phyloP scores from a whole-genome alignment of 495 filamentous ascomycete species.

The Podospora appendiculata region DNA sequence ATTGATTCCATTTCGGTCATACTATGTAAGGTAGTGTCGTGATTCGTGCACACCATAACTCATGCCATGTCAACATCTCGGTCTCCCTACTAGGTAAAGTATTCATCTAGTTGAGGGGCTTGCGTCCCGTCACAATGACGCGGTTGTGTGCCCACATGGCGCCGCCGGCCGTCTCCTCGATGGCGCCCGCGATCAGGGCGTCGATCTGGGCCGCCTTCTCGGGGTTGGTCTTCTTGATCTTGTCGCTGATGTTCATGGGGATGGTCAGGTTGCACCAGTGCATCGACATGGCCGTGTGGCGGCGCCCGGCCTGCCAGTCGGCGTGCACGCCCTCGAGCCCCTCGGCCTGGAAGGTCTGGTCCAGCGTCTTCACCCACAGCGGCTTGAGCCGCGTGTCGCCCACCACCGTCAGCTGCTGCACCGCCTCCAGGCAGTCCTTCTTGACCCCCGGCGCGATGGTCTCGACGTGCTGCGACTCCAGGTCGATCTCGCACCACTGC shows the following conservation, averaged over 20 bases:
- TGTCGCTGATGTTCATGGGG: neutral
- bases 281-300: neutral
- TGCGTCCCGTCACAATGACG: neutral
- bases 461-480: neutral
- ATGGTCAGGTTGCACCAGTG: neutral
- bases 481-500: neutral
- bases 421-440: neutral
- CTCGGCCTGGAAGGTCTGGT: neutral
- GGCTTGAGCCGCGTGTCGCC: neutral
- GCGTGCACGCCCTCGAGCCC: neutral
- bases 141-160: neutral
- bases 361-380: neutral
- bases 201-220: neutral
- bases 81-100: no score
- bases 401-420: neutral
- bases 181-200: neutral
- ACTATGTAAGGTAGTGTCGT: neutral
- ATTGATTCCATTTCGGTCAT: no score
- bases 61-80: no score
- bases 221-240: neutral
- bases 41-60: neutral
- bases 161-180: neutral
- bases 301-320: neutral
- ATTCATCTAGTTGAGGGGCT: neutral
- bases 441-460: neutral